Conservation (phyloP, 768 basidiomycete species). For the Auriscalpium orientale region DNA sequence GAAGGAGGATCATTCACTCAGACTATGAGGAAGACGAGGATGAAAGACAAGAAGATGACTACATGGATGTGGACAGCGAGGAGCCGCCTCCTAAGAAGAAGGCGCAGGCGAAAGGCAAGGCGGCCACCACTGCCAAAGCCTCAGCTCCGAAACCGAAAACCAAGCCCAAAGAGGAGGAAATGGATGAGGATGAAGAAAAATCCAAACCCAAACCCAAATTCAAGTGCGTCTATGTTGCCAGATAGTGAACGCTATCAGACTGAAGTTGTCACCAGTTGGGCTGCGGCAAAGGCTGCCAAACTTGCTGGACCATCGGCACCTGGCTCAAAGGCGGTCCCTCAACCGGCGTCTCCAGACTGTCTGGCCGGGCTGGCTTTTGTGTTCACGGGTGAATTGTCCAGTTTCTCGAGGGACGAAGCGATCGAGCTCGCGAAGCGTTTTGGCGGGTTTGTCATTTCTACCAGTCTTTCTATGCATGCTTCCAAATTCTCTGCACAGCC, state of each 20-base stretch:
- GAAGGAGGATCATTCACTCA: slow-evolving; percentile 26
- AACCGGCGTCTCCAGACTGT: slow-evolving; percentile 71
- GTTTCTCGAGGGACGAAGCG: slow-evolving; percentile 84
- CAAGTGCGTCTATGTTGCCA: slow-evolving; percentile 6
- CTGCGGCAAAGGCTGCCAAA: slow-evolving; percentile 51
- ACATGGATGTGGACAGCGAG: slow-evolving; percentile 14
- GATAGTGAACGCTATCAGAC: not conserved
- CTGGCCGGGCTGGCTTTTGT: slow-evolving; percentile 86
- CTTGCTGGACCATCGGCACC: slow-evolving; percentile 48
- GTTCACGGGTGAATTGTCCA: slow-evolving; percentile 88
- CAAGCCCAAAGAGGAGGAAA: slow-evolving; percentile 10
- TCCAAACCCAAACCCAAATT: slow-evolving; percentile 32
- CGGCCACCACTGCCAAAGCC: not conserved
- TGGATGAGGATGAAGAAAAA: slow-evolving; percentile 15
- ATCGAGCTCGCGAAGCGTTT: slow-evolving; percentile 85
- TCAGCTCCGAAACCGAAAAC: not conserved
- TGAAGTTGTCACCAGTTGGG: slow-evolving; percentile 31
- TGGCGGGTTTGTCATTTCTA: slow-evolving; percentile 46
- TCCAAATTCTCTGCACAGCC: slow-evolving; percentile 36
- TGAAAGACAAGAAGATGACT: slow-evolving; percentile 20
- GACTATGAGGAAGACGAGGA: slow-evolving; percentile 25
- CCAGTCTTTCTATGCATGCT: not conserved
- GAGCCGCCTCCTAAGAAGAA: slow-evolving; percentile 4
- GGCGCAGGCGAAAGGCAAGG: slow-evolving; percentile 10
- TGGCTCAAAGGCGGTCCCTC: slow-evolving; percentile 55